A percentile compares a stretch with the other conserved stretches of the same genome.
Conservation (phyloP, 345 rosid species). For the Mangifera indica region DNA sequence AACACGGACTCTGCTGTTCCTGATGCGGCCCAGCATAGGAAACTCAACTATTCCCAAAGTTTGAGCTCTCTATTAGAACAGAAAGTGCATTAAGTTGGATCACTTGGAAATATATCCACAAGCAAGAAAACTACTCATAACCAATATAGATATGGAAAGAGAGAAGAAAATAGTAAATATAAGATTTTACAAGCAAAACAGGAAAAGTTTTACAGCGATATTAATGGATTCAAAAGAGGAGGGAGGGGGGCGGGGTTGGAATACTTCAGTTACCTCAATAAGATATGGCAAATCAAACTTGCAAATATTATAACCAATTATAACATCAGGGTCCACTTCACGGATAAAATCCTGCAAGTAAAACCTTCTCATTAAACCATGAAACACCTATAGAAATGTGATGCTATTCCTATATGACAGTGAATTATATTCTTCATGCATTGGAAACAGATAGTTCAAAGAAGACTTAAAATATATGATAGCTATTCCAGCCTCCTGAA, state of each 20-base stretch:
- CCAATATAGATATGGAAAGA: constrained; percentile 13
- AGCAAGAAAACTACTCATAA: neutral
- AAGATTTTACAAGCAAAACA: constrained; percentile 1
- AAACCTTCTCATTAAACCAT: constrained; percentile 25
- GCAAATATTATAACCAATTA: constrained; percentile 98
- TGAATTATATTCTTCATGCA: constrained; percentile 10
- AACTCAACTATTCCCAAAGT: constrained; percentile 79
- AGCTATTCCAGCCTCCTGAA: too few species aligned
- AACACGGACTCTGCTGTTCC: constrained; percentile 80
- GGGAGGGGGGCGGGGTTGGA: too few species aligned
- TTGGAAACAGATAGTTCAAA: too few species aligned
- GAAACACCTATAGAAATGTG: neutral
- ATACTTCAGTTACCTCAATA: constrained; percentile 66
- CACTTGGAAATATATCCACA: neutral
- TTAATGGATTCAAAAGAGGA: constrained; percentile 8
- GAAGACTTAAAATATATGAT: too few species aligned
- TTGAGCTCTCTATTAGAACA: constrained; percentile 72
- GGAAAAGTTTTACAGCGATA: constrained; percentile 5
- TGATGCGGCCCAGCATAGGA: constrained; percentile 83
- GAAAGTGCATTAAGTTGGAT: constrained; percentile 9
- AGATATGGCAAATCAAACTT: constrained; percentile 97
- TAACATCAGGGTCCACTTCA: constrained; percentile 94
- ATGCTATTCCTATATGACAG: constrained; percentile 4
- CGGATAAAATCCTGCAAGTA: constrained; percentile 75
- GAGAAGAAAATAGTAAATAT: constrained; percentile 7